Percentiles rank a stretch among this genome's conserved stretches.
phyloP scores from a whole-genome alignment of 805 yeast genomes.

The Wickerhamiella brachini region DNA sequence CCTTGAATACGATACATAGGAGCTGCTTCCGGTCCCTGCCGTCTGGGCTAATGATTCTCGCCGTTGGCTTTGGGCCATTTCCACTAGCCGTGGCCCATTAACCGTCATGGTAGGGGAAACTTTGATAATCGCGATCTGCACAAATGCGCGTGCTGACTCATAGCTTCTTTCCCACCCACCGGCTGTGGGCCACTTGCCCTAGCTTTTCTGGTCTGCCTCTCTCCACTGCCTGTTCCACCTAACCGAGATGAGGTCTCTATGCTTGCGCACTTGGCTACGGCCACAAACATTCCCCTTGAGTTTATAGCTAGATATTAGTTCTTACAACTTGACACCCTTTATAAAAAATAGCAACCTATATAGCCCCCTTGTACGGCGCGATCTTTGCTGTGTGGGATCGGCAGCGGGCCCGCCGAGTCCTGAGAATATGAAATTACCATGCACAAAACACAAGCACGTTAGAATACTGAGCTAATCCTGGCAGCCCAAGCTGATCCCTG shows the following conservation, averaged over 20 bases:
- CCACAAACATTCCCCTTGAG: no score
- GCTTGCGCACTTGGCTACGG: no score
- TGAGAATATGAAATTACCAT: no score
- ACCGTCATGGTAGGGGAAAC: background rate
- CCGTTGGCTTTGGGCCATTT: slow-evolving; percentile 1
- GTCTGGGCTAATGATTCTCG: background rate
- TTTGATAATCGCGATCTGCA: background rate
- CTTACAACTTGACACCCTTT: no score
- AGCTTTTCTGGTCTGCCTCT: background rate
- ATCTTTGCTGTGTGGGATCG: no score
- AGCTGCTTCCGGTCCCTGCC: background rate
- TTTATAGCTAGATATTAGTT: no score
- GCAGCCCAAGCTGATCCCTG: no score
- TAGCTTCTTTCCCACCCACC: no score
- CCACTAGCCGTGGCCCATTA: background rate
- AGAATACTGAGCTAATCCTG: background rate
- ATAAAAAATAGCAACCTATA: no score
- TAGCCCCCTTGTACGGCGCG: no score
- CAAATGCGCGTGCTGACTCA: background rate
- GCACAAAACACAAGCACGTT: no score
- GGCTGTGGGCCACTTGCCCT: background rate
- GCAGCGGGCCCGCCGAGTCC: no score
- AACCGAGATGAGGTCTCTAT: background rate
- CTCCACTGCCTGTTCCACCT: background rate
- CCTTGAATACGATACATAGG: background rate